phyloP scores from a whole-genome alignment of 495 filamentous ascomycete species.

The Baudoinia panamericana region DNA sequence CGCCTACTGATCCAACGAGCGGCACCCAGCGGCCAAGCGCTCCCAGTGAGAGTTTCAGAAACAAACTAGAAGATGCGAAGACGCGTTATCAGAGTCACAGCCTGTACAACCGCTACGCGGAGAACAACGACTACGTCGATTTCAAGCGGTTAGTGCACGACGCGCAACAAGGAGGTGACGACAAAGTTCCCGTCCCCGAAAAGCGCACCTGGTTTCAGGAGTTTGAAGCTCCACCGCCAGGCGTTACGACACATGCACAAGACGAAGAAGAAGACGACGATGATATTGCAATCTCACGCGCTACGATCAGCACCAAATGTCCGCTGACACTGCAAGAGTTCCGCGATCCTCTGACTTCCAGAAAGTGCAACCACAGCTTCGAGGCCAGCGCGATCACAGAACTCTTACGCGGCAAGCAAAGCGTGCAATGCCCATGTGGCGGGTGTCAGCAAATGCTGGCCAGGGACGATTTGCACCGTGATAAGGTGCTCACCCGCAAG shows the following conservation, averaged over 20 bases:
- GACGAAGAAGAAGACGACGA: slow-evolving; percentile 44
- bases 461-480: slow-evolving; percentile 27
- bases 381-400: slow-evolving; percentile 57
- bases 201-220: slow-evolving; percentile 56
- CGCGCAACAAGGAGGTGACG: slow-evolving; percentile 50
- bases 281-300: slow-evolving; percentile 60
- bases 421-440: slow-evolving; percentile 30
- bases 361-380: slow-evolving; percentile 71
- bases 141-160: slow-evolving; percentile 73
- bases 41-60: slow-evolving; percentile 21
- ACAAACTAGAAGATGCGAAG: slow-evolving; percentile 21
- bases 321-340: slow-evolving; percentile 67
- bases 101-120: slow-evolving; percentile 41
- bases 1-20: slow-evolving; percentile 18
- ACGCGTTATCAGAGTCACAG: slow-evolving; percentile 25
- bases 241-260: slow-evolving; percentile 27
- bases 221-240: slow-evolving; percentile 25
- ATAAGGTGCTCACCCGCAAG: slow-evolving; percentile 29
- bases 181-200: slow-evolving; percentile 51
- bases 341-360: slow-evolving; percentile 59
- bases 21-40: slow-evolving; percentile 9
- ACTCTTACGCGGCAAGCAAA: slow-evolving; percentile 37
- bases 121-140: slow-evolving; percentile 62
- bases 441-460: slow-evolving; percentile 32
- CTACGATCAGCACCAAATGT: slow-evolving; percentile 60